phyloP scores from a whole-genome alignment of 352 stramenopile genomes.

The Peronospora tabacina region DNA sequence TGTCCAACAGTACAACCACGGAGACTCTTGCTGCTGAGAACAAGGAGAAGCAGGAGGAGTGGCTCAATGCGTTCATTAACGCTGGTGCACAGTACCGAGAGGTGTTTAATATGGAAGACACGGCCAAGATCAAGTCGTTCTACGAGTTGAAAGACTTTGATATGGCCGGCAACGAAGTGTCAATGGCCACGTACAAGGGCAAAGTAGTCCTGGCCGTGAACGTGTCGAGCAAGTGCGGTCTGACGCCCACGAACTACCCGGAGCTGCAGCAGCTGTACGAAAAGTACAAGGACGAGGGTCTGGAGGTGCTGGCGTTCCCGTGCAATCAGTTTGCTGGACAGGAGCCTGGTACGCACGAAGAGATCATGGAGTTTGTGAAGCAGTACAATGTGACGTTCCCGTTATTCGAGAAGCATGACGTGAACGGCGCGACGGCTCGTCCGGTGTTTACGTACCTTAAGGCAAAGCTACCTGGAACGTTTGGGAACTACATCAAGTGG shows the following conservation, averaged over 20 bases:
- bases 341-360: constrained; percentile 62
- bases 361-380: constrained; percentile 61
- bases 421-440: constrained; percentile 74
- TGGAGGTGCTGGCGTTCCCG: constrained; percentile 79
- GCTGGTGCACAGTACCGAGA: constrained; percentile 41
- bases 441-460: constrained; percentile 86
- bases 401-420: constrained; percentile 75
- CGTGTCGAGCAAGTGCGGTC: constrained; percentile 52
- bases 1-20: constrained; percentile 27
- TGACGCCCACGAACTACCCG: constrained; percentile 36
- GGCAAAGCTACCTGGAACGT: constrained; percentile 51
- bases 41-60: constrained; percentile 39
- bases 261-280: constrained; percentile 37
- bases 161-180: constrained; percentile 58
- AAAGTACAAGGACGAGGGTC: constrained; percentile 55
- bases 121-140: constrained; percentile 40
- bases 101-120: constrained; percentile 29
- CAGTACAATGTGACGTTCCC: constrained; percentile 41
- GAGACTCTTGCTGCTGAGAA: constrained; percentile 32
- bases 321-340: constrained; percentile 80
- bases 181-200: constrained; percentile 52
- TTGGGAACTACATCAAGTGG: constrained; percentile 79
- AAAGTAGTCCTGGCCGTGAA: not conserved
- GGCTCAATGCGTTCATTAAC: constrained; percentile 48
- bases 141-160: constrained; percentile 76